Conservation (phyloP, 1,139 yeast genomes). For the Hyphopichia buzzinii region DNA sequence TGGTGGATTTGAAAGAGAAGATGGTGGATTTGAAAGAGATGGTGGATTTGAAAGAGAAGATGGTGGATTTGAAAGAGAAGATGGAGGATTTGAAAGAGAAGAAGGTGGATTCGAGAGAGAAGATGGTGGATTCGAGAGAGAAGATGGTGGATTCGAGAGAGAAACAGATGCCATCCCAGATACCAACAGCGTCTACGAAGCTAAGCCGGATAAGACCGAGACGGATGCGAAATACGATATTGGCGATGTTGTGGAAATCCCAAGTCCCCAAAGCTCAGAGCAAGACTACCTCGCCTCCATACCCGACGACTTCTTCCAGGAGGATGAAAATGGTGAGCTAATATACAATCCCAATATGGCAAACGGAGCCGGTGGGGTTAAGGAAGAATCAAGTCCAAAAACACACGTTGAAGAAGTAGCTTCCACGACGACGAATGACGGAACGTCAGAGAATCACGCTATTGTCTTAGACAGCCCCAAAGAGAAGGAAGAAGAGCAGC, state of each 20-base stretch:
- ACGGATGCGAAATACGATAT: too few species aligned
- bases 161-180: background rate
- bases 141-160: conserved; percentile 4
- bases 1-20: conserved; percentile 5
- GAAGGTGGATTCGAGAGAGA: conserved; percentile 10
- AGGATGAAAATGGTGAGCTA: conserved; percentile 19
- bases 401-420: background rate
- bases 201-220: too few species aligned
- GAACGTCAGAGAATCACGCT: background rate
- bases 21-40: conserved; percentile 4
- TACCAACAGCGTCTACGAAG: background rate
- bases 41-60: conserved; percentile 4
- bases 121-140: conserved; percentile 5
- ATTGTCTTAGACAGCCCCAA: conserved; percentile 1
- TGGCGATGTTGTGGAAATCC: too few species aligned
- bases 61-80: conserved; percentile 5
- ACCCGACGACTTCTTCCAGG: conserved; percentile 14
- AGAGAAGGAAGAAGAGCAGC: background rate
- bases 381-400: background rate
- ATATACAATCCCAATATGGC: conserved; percentile 17
- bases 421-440: background rate
- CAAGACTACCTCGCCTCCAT: conserved; percentile 7
- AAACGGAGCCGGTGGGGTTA: background rate
- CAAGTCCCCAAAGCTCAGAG: too few species aligned
- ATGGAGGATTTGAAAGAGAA: conserved; percentile 5